phyloP scores from a whole-genome alignment of 768 basidiomycete species.

The Tephrocybe sp. region DNA sequence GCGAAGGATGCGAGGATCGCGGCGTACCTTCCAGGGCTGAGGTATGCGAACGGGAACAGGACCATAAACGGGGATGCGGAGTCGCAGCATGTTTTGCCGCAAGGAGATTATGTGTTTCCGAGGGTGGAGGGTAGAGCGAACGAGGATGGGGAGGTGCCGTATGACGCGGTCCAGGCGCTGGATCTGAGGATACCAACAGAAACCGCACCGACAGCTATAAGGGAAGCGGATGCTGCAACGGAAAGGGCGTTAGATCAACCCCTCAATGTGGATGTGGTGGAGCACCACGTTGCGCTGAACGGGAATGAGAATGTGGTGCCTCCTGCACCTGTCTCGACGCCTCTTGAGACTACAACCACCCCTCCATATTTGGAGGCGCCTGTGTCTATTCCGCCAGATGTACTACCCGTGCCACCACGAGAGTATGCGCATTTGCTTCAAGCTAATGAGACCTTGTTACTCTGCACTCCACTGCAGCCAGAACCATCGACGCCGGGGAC shows the following conservation, averaged over 20 bases:
- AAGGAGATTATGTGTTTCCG: conserved; percentile 18
- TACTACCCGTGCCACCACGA: neutral
- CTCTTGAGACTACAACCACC: neutral
- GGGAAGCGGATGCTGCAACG: neutral
- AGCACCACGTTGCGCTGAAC: neutral
- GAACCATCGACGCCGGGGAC: conserved; percentile 10
- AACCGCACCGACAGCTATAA: neutral
- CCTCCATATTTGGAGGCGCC: neutral
- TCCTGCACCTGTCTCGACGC: neutral
- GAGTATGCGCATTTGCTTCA: conserved; percentile 10
- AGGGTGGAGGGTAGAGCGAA: neutral
- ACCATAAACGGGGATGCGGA: neutral
- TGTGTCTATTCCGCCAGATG: neutral
- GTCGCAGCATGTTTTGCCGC: neutral
- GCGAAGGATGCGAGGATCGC: conserved; percentile 10
- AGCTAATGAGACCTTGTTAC: conserved; percentile 5
- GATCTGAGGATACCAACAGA: neutral
- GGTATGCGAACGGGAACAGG: conserved; percentile 6
- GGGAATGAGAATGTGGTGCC: neutral
- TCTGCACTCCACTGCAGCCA: conserved; percentile 9
- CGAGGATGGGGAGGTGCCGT: conserved; percentile 14
- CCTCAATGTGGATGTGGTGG: conserved; percentile 1
- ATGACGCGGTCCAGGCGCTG: conserved; percentile 1
- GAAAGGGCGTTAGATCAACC: conserved; percentile 8
- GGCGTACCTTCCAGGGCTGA: conserved; percentile 15